phyloP scores from a whole-genome alignment of 352 stramenopile genomes.

The Blastocystis sp. region DNA sequence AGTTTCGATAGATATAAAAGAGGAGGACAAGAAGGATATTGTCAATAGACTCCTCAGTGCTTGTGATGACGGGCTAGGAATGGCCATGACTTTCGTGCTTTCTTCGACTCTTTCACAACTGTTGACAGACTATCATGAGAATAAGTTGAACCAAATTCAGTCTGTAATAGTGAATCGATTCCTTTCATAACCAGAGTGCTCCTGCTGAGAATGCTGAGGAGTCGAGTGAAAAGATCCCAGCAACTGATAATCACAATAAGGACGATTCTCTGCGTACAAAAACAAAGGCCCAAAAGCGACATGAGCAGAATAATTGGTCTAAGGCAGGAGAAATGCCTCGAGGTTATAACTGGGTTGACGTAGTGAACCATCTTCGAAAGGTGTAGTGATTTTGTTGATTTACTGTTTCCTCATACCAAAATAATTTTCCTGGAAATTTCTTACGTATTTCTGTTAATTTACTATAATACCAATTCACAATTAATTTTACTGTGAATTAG shows the following conservation, averaged over 20 bases:
- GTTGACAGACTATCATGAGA: not conserved
- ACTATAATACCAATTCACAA: not conserved
- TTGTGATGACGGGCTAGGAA: conserved; percentile 19
- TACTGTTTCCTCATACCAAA: not conserved
- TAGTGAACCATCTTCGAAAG: conserved; percentile 40
- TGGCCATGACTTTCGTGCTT: conserved; percentile 43
- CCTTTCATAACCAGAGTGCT: not conserved
- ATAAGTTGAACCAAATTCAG: not conserved
- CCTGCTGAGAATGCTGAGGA: not conserved
- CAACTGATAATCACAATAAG: not conserved
- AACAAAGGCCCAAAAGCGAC: conserved; percentile 30
- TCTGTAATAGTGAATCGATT: not conserved
- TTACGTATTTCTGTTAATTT: not conserved
- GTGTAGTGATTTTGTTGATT: not conserved
- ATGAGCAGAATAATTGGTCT: conserved; percentile 18
- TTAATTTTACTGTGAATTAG: not conserved
- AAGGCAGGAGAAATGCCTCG: conserved; percentile 18
- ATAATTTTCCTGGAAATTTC: conserved; percentile 18
- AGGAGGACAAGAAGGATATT: not conserved
- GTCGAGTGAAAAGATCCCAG: not conserved
- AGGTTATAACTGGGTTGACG: conserved; percentile 47
- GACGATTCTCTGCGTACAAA: not conserved
- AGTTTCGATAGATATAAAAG: conserved; percentile 23
- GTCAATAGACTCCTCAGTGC: not conserved
- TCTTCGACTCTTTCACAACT: not conserved